phyloP scores from a whole-genome alignment of 1,284 basidiomycete genomes.

The Retiboletus fuscus region DNA sequence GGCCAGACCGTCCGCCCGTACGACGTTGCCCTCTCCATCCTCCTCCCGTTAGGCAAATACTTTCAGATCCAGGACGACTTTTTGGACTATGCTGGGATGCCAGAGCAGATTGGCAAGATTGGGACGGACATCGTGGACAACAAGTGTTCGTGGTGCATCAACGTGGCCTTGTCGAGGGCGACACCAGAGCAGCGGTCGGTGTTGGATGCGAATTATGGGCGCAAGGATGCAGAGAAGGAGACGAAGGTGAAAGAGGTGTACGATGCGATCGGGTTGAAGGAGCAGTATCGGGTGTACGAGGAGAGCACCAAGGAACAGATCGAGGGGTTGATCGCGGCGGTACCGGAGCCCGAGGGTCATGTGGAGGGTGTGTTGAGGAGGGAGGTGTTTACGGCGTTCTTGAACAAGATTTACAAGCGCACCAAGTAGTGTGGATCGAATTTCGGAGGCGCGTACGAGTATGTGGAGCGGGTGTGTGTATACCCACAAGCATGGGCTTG shows the following conservation, averaged over 20 bases:
- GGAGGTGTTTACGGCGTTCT: constrained; percentile 78
- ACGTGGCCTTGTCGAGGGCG: constrained; percentile 82
- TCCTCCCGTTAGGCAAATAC: constrained; percentile 95
- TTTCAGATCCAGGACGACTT: constrained; percentile 99
- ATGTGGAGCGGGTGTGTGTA: too few relatives aligned
- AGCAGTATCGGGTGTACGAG: constrained; percentile 75
- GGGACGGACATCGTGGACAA: constrained; percentile 99
- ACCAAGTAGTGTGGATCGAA: constrained; percentile 17
- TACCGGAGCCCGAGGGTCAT: constrained; percentile 60
- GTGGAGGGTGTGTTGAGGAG: constrained; percentile 65
- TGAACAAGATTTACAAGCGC: constrained; percentile 70
- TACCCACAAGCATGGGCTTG: too few relatives aligned
- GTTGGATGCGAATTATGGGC: constrained; percentile 88
- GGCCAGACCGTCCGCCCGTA: constrained; percentile 68
- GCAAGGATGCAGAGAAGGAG: constrained; percentile 74
- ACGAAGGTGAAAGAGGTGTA: constrained; percentile 76
- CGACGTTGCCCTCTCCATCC: constrained; percentile 83
- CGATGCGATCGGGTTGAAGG: constrained; percentile 69
- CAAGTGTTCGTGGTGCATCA: constrained; percentile 98
- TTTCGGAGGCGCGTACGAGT: too few relatives aligned
- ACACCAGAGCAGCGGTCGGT: constrained; percentile 66
- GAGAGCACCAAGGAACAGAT: constrained; percentile 70
- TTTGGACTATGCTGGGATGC: constrained; percentile 92
- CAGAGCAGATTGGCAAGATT: constrained; percentile 95
- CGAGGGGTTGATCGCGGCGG: constrained; percentile 65